Evolutionary conservation across 2,329 filamentous ascomycete genomes (phyloP).

Genomic region (Botrytis fabae): DNA sequence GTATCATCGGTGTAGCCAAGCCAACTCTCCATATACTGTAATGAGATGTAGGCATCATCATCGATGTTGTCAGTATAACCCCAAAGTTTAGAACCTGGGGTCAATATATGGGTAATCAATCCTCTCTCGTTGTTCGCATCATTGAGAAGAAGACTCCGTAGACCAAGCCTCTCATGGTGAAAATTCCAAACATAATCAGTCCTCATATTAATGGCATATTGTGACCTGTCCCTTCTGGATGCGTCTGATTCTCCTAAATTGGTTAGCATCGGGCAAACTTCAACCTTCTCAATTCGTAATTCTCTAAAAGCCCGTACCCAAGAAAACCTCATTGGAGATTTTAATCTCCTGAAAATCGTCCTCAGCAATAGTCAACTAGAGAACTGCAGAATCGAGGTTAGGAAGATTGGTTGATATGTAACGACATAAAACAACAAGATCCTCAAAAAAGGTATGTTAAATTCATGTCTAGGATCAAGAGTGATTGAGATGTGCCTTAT

Average conservation of each 20-base stretch:
- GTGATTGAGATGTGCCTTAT: not conserved
- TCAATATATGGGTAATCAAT: not conserved
- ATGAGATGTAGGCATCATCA: not conserved
- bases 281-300: not conserved
- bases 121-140: not conserved
- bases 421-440: not conserved
- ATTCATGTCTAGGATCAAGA: not conserved
- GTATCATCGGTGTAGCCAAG: not conserved
- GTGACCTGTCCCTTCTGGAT: not conserved
- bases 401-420: not conserved
- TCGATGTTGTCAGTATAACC: slow-evolving; percentile 7
- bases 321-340: not conserved
- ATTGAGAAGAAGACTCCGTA: not conserved
- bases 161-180: not conserved
- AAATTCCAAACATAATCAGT: rapidly evolving
- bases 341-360: not conserved
- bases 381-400: not conserved
- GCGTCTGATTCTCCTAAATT: not conserved
- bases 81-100: not conserved
- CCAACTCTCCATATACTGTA: not conserved
- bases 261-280: not conserved
- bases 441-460: not conserved
- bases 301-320: not conserved
- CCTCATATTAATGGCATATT: rapidly evolving
- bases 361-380: not conserved